Base-by-base conservation (phyloP, 352 stramenopile species). In the Saprolegnia diclina region DNA sequence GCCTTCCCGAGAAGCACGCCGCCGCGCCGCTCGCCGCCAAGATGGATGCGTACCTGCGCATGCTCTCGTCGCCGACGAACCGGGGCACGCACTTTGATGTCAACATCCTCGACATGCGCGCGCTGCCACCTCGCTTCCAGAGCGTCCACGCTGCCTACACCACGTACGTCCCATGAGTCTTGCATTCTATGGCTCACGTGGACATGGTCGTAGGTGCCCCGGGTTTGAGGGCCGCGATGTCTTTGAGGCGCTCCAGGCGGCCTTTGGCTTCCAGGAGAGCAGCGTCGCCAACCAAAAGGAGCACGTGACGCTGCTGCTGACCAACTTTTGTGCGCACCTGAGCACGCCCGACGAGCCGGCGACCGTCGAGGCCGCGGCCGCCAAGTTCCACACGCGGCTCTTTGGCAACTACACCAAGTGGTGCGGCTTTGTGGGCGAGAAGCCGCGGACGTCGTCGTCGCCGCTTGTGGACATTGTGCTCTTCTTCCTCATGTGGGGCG, bases 401-500 rank as follows among this genome's bases (percentile, higher is more conserved):
- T 94, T 96, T 68, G 86, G 77, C 67, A 96, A 96, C 76, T 96
- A 96, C 76, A 81, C 71, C 63, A 90, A 96, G 56, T 96, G 88
- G 88, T 94, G 87, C 69, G 78, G 70, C 19, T 93, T 93, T 74
- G 74, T 96, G n/a, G 71, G 80, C 61, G 87, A 94, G 40, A 73
- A 78, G 32, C 78, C 84, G 26, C 67, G 91, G 32, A 75, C 79
- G 21, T 32, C 35, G 24, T 48, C 35, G 21, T 98, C 74, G 71
- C 75, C 74, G 69, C 75, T 82, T 13, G 85, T 93, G 66, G 87
- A 94, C 69, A 92, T 95, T 32, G 89, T 81, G 6, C 71, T 99
- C 9, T 99, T 97, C 74, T 98, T 99, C 76, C 98, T 98, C 76
- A 97, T 99, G 61, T 99, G 97, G 97, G 97, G 97, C 24, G 97